A percentile compares a stretch with the other conserved stretches of the same genome.
phyloP scores from a whole-genome alignment of 1,139 yeast genomes.

The Arxiozyma bovina region DNA sequence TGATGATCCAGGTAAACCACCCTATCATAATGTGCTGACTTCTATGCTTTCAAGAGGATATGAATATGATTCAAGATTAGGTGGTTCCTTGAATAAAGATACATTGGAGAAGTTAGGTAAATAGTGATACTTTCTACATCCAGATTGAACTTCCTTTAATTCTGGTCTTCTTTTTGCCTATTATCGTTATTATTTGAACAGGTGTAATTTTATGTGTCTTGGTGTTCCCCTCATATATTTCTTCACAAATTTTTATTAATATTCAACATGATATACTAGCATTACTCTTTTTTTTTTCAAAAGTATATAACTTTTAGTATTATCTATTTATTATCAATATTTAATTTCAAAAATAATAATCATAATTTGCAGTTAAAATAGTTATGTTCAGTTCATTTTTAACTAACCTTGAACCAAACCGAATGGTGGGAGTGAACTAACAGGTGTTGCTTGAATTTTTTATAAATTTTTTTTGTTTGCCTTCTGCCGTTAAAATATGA shows the following conservation, averaged over 20 bases:
- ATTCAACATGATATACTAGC: neutral
- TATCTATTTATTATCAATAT: too few species aligned
- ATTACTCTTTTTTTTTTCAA: too few species aligned
- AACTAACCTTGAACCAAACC: neutral
- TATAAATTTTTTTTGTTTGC: neutral
- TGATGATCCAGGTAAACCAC: constrained; percentile 49
- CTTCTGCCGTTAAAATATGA: neutral
- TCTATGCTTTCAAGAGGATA: constrained; percentile 46
- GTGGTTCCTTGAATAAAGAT: constrained; percentile 39
- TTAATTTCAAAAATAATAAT: neutral
- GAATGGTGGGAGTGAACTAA: too few species aligned
- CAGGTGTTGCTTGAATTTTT: too few species aligned
- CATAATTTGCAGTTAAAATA: neutral
- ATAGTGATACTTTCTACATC: neutral
- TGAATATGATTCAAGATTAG: constrained; percentile 40
- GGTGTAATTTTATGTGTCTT: neutral
- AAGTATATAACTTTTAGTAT: too few species aligned
- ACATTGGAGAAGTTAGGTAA: constrained; percentile 34
- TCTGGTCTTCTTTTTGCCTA: neutral
- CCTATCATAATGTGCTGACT: constrained; percentile 46
- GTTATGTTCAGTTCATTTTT: neutral
- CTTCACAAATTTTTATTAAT: too few species aligned
- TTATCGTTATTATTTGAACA: neutral
- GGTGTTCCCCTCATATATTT: neutral
- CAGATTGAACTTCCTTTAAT: neutral